Evolutionary conservation across 768 basidiomycete species (phyloP), one percentile per base, ranked within the genome.

Genomic region (Cystobasidium onofrii): DNA sequence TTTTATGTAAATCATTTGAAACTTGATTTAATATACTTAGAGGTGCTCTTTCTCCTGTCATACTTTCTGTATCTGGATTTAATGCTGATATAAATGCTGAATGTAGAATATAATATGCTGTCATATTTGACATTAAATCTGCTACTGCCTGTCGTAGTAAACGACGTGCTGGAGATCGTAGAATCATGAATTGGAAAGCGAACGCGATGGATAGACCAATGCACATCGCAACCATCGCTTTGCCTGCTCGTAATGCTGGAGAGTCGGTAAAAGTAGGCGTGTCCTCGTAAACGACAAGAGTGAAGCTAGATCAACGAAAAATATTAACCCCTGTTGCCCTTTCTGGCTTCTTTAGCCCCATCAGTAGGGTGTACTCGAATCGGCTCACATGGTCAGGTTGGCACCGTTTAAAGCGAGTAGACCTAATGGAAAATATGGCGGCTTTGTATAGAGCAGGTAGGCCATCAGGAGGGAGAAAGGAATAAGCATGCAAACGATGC

Each of bases 131-230:
- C 25, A 64, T 34, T 20, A 75, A n/a, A 23, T 52, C 39, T 17
- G 74, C 74, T 15, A 64, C 18, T 43, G 41, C 17, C 39, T 75
- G 55, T 61, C 74, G 31, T 20, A 75, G 50, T 20, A 64, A 23
- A 9, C 62, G 34, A 18, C 73, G 55, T 34, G 74, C 74, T 3
- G 73, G 73, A n/a, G 55, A 29, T 25, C 74, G 36, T 2, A 73
- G 43, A 3, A 75, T 41, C n/a, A 75, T 55, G 64, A 33, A 46
- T 60, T 80, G 81, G 76, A 81, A 81, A 41, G 75, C 75, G n/a
- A 75, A 73, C 4, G 76, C 78, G 41, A 81, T 76, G 15, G 66
- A 76, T 1, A 81, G 69, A 1, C 80, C 81, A 31, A 81, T 71
- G 9, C 75, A 75, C 57, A 81, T 75, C 17, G 78, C 46, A 27